Percentiles rank a stretch among this genome's conserved stretches.
Conservation (phyloP, 306 rosid genomes). For the Prunus campanulata region DNA sequence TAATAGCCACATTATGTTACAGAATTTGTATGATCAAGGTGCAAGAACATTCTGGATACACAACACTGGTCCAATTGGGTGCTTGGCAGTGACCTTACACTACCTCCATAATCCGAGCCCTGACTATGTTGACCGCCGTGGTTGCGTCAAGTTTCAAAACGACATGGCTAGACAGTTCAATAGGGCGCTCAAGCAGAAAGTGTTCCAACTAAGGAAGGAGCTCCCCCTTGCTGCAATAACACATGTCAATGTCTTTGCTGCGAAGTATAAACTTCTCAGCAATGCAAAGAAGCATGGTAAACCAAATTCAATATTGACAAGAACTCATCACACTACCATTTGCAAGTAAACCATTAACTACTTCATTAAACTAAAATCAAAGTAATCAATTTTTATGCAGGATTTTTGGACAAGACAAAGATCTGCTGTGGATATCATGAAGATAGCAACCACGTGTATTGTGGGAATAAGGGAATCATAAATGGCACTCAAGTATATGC, state of each 20-base stretch:
- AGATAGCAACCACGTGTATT: slow-evolving; percentile 41
- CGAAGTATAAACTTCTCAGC: slow-evolving; percentile 52
- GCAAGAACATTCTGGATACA: slow-evolving; percentile 84
- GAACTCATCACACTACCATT: not conserved
- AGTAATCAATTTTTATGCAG: slow-evolving; percentile 26
- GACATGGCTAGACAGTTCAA: slow-evolving; percentile 67
- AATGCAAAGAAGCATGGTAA: slow-evolving; percentile 57
- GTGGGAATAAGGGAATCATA: slow-evolving; percentile 48
- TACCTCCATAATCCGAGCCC: slow-evolving; percentile 11
- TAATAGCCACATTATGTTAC: not conserved
- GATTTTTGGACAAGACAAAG: slow-evolving; percentile 45
- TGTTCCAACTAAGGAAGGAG: slow-evolving; percentile 39
- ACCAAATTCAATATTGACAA: not conserved
- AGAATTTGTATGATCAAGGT: slow-evolving; percentile 50
- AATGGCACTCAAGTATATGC: slow-evolving; percentile 52
- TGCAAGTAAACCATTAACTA: too few relatives aligned
- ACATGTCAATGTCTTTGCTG: slow-evolving; percentile 72
- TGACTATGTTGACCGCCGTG: slow-evolving; percentile 50
- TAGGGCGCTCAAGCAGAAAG: slow-evolving; percentile 40
- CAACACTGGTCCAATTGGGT: slow-evolving; percentile 84
- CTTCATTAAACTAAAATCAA: too few relatives aligned
- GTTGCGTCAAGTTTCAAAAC: slow-evolving; percentile 57
- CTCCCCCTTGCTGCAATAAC: slow-evolving; percentile 52
- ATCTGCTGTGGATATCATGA: slow-evolving; percentile 82
- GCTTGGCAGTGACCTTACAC: slow-evolving; percentile 49